Base-by-base conservation (phyloP, 495 filamentous ascomycete genomes). In the Penicillium atrosanguineum region DNA sequence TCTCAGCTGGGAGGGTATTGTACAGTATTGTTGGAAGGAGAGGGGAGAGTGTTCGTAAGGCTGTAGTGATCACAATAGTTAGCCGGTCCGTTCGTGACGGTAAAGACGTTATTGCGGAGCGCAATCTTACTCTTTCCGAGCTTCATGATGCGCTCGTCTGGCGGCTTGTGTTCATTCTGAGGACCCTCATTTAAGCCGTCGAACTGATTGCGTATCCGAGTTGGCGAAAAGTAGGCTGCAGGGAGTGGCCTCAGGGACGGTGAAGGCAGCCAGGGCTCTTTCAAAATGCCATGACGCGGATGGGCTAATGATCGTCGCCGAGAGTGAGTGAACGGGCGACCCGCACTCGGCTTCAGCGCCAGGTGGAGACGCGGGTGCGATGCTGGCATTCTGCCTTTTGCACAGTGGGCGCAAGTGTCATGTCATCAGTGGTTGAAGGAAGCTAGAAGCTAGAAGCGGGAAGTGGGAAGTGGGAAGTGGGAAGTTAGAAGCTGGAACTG, bases 1-100 rank as follows among this genome's bases (percentile, higher is more conserved):
- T 88, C 41, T 89, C 84, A 43, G 85, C 83, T 2, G 94, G 94
- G 1, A 97, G 81, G 0, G 82, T 80, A 8, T 91, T 87, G 60
- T 89, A 86, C 16, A 98, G 80, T 25, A 98, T 81, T 14, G 87
- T 89, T 16, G 94, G 92, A 28, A 98, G 86, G 52, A 85, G 87
- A 25, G 87, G 83, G 72, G 95, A 94, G 29, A 98, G 86, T 49
- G 82, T 88, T 28, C 90, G 83, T 26, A 98, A 80, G 52, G 94
- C 91, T 96, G 53, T 53, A 54, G 14, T 9, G n/a, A 1, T 11
- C 19, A 21, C 31, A 40, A 15, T 23, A 36, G 38, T 48, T 18
- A 44, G 40, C 4, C 12, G 14, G 8, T 12, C 31, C 19, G 8
- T 23, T 14, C 4, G 16, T 21, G 4, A 23, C 12, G 14, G 11